Base-by-base conservation (phyloP, 306 rosid species). In the Medicago ruthenica region DNA sequence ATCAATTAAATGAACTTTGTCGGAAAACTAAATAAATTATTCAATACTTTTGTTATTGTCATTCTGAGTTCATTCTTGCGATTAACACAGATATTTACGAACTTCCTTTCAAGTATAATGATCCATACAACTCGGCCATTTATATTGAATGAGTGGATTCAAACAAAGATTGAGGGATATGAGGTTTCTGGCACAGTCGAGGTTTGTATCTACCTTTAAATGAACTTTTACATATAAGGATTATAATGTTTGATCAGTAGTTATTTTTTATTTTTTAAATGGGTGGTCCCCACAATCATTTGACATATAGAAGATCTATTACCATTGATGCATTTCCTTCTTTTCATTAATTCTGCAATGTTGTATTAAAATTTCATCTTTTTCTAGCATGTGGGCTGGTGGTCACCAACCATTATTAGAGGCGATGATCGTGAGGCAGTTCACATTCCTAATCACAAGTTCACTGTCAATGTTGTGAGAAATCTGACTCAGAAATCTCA, bases 391-490 rank as follows among this genome's bases (percentile, higher is more conserved):
- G 97, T 96, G 76, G 98, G 99, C 31, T 96, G 99, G 99, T 96
- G 99, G 99, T 96, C 99, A 22, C 97, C 99, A 63, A 92, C 99
- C 58, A 96, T 96, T 65, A 87, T 96, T 64, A 87, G 98, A 88
- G 99, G 99, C 6, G 99, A 96, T 82, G 98, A 96, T 85, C 98
- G 99, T 20, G 99, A 96, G 85, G 99, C 99, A 74, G 93, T 96
- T 67, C 99, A 96, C 79, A 96, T 96, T 83, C 99, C 99, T 66
- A 96, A 96, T 78, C 97, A 96, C 85, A 90, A 96, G 85, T 96
- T 96, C 85, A 88, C 99, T 64, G 98, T 96, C 51, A 96, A 85
- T 82, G 91, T 96, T 79, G 99, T 96, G 86, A 85, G 98, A 80
- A 96, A 96, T 83, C 91, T 96, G 78, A 96, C 80, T 85, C 98